phyloP scores from a whole-genome alignment of 129 eudicot species.

The Rutidosis leptorrhynchoides region DNA sequence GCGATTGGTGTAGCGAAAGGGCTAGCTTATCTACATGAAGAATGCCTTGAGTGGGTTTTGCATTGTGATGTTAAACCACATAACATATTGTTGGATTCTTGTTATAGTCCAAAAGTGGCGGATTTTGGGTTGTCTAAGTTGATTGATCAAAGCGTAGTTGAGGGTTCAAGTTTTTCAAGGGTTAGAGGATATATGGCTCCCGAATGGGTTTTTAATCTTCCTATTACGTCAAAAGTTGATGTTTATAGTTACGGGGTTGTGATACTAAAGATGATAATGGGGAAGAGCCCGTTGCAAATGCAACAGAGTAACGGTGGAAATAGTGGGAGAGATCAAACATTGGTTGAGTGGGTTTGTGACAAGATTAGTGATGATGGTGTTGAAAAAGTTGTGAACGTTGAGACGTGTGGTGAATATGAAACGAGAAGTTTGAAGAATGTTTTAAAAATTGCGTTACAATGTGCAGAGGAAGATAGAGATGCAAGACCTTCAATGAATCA shows the following conservation, averaged over 20 bases:
- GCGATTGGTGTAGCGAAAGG: conserved; percentile 38
- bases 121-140: conserved; percentile 42
- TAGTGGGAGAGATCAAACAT: conserved; percentile 20
- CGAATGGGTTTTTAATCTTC: conserved; percentile 39
- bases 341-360: conserved; percentile 40
- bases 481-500: conserved; percentile 49
- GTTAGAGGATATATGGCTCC: conserved; percentile 43
- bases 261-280: conserved; percentile 44
- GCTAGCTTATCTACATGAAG: conserved; percentile 45
- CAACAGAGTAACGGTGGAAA: neutral
- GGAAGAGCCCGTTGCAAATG: conserved; percentile 34
- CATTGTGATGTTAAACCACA: conserved; percentile 47
- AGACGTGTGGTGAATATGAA: conserved; percentile 25
- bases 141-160: conserved; percentile 5
- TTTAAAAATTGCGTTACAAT: conserved; percentile 42
- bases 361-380: conserved; percentile 24
- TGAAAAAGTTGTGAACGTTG: conserved; percentile 24
- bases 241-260: conserved; percentile 39
- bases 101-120: conserved; percentile 34
- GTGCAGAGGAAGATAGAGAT: conserved; percentile 46
- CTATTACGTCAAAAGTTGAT: conserved; percentile 39
- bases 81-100: conserved; percentile 31
- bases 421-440: conserved; percentile 14
- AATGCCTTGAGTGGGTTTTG: conserved; percentile 43
- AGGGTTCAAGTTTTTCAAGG: conserved; percentile 1